Evolutionary conservation across 1,139 yeast genomes (phyloP), one percentile per base, ranked within the genome.

Genomic region (Arxiozyma telluris): DNA sequence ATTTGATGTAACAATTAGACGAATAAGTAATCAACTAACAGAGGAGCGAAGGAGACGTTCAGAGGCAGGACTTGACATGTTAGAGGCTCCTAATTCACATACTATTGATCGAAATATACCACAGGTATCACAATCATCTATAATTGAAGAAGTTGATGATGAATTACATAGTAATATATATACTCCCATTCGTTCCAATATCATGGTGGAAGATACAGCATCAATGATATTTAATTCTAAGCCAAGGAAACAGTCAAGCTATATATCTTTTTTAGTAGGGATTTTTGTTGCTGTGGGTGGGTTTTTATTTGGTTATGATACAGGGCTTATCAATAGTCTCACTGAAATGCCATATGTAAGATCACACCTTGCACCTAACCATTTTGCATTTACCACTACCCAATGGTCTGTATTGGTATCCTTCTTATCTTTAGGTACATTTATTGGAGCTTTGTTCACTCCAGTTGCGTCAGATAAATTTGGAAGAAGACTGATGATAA

Each of bases 201-300:
- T 17, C 12, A 20, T 21, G 41, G 41, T 20, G 21, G 41, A 25
- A 6, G 52, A 52, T 41, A 41, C 46, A 4, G 50, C 50, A 17
- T 53, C 58, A 12, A 34, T 51, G 34, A 46, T 56, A 27, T 56
- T 56, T 41, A 44, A 53, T 7, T 51, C 53, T 41, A 55, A 54
- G 5, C 54, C 57, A 20, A 27, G 38, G 20, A 73, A 76, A 58
- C 79, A 81, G 56, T 79, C 85, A 1, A 76, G 82, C 5, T 70
- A 73, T 50, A 80, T 84, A 73, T 87, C 90, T 17, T 68, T 84
- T 47, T 71, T 77, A 18, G 89, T 86, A 7, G 93, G 93, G 55
- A 64, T 81, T 41, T 82, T 85, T 54, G 90, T 91, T 9, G 93
- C 94, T 21, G 78, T 84, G 22, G 94, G 94, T 44, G 95, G 94